Percentiles rank a stretch among this genome's conserved stretches.
phyloP scores from a whole-genome alignment of 495 filamentous ascomycete genomes.

The Apiosordaria backusii region DNA sequence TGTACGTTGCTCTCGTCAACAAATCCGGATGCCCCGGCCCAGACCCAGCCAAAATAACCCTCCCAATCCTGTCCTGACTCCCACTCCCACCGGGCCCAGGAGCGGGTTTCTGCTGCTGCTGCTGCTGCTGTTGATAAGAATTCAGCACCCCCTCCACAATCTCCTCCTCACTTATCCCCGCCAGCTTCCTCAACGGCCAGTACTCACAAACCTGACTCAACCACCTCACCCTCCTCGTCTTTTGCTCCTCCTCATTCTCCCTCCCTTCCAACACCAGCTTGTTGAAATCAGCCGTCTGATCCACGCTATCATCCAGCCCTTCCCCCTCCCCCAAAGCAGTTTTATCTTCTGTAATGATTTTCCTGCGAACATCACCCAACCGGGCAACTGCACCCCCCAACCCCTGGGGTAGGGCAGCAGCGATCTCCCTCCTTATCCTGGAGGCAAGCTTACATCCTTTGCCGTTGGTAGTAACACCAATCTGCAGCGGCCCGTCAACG shows the following conservation, averaged over 20 bases:
- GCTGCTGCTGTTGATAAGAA: constrained; percentile 49
- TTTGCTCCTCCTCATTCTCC: constrained; percentile 48
- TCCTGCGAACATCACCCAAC: constrained; percentile 70
- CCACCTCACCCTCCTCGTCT: constrained; percentile 85
- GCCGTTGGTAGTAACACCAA: constrained; percentile 94
- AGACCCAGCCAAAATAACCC: constrained; percentile 86
- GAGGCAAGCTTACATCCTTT: constrained; percentile 92
- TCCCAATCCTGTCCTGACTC: constrained; percentile 43
- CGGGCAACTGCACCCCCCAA: constrained; percentile 79
- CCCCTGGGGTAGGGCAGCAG: constrained; percentile 69
- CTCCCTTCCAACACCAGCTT: constrained; percentile 64
- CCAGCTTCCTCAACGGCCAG: constrained; percentile 84
- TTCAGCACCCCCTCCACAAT: constrained; percentile 62
- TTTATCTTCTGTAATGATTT: constrained; percentile 57
- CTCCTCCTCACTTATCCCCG: constrained; percentile 73
- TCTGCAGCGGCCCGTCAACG: constrained; percentile 85
- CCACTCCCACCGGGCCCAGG: neutral
- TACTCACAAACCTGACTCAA: constrained; percentile 96
- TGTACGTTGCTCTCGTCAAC: constrained; percentile 82
- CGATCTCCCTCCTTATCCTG: constrained; percentile 84
- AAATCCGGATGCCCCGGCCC: constrained; percentile 91
- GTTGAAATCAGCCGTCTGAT: constrained; percentile 88
- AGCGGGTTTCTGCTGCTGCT: neutral
- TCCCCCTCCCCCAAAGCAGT: constrained; percentile 35
- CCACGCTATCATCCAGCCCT: constrained; percentile 78